Base-by-base conservation (phyloP, 768 basidiomycete species). In the Mycena olivaceomarginata region DNA sequence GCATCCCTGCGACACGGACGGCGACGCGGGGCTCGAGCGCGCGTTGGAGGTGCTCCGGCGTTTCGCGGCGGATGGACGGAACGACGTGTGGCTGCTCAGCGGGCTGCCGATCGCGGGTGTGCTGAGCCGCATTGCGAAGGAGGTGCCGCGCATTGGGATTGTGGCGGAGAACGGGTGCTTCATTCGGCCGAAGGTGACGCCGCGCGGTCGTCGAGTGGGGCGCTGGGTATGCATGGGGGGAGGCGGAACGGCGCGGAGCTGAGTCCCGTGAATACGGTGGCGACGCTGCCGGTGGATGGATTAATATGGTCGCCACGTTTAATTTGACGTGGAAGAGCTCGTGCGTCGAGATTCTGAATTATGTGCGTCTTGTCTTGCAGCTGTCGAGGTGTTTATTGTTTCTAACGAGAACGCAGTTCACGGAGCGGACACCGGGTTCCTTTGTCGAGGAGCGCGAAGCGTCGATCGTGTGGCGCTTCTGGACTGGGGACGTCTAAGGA, bases 81-180 rank as follows among this genome's bases (percentile, higher is more conserved):
- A 96, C 75, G 92, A 95, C 80, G 94, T 97, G 45, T 97, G 95
- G 95, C 77, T 96, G 75, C 85, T 97, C 76, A 96, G 95, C 81
- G 96, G 96, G 9, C 82, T 97, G 65, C 90, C 92, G 13, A 88
- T 94, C 39, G 89, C 88, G 74, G 92, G 91, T 15, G 90, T 92
- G 39, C 82, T 97, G 72, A 94, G 95, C 80, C 88, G 88, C 40
- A 62, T 73, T 45, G 72, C 76, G 9, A 88, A 89, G 73, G 85
- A 87, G 76, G 88, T 93, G 13, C 94, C 95, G 1, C 89, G 89
- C 51, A 86, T 97, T 68, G 96, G 96, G 20, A 92, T 97, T 75
- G 93, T 96, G 0, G 95, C 96, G 0, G 97, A 97, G 87, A 96
- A 97, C 75, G 96, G 96, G 2, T 97, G 96, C 83, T 97, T 93